Evolutionary conservation across 140 eudicot genomes (phyloP).

Genomic region (Cichorium intybus): DNA sequence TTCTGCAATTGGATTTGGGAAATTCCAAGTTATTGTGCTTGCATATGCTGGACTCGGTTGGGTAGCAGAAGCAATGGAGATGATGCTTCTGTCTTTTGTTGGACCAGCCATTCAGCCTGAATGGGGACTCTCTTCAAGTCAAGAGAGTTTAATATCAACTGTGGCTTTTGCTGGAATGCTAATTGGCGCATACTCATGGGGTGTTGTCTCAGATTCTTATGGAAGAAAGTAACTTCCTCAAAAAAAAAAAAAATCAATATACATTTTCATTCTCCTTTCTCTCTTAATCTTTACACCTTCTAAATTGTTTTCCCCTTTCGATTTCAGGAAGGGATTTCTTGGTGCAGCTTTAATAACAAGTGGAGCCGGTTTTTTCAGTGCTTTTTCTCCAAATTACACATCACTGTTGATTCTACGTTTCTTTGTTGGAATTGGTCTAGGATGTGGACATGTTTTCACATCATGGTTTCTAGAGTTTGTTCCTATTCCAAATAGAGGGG

Average conservation of each 20-base stretch:
- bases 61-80: conserved; percentile 84
- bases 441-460: conserved; percentile 77
- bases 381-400: conserved; percentile 70
- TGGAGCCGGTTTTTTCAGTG: conserved; percentile 58
- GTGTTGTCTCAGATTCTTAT: conserved; percentile 58
- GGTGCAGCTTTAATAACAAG: conserved; percentile 58
- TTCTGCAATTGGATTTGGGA: conserved; percentile 69
- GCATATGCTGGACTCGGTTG: conserved; percentile 82
- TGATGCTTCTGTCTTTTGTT: conserved; percentile 80
- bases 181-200: conserved; percentile 83
- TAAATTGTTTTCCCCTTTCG: neutral
- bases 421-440: conserved; percentile 81
- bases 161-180: conserved; percentile 89
- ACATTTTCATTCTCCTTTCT: neutral
- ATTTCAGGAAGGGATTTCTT: conserved; percentile 70
- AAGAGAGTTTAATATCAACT: conserved; percentile 71
- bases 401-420: conserved; percentile 53
- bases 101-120: conserved; percentile 68
- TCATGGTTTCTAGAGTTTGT: conserved; percentile 90
- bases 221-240: conserved; percentile 66
- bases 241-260: neutral
- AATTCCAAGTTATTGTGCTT: conserved; percentile 59
- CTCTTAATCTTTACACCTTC: neutral
- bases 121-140: conserved; percentile 69
- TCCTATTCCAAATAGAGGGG: conserved; percentile 64